Evolutionary conservation across 176 grass and related monocot genomes (phyloP).

Genomic region (Triticum monococcum): DNA sequence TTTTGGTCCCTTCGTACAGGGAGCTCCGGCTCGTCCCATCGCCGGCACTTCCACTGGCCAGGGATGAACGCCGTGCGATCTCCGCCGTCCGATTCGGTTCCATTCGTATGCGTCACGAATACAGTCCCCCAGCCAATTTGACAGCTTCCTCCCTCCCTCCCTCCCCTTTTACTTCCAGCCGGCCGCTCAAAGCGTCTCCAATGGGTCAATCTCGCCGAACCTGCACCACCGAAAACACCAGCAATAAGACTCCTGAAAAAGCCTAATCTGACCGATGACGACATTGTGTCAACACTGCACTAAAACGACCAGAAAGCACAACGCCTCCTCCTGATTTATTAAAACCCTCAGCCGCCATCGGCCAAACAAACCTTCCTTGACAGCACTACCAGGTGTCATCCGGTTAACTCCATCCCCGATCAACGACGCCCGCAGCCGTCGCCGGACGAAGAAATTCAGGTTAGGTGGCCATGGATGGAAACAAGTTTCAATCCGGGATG

Average conservation of each 20-base stretch:
- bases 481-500: background rate
- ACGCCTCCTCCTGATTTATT: too few relatives aligned
- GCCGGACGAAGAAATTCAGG: background rate
- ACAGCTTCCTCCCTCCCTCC: background rate
- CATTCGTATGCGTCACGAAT: too few relatives aligned
- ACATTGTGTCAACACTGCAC: conserved; percentile 22
- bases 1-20: conserved; percentile 8
- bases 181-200: background rate
- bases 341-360: background rate
- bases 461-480: background rate
- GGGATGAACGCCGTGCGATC: background rate
- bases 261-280: conserved; percentile 21
- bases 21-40: background rate
- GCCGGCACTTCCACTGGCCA: background rate
- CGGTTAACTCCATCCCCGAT: background rate
- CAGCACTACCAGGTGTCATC: background rate
- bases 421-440: background rate
- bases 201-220: background rate
- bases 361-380: background rate
- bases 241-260: background rate
- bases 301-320: background rate
- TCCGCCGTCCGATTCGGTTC: background rate
- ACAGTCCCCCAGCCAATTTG: background rate
- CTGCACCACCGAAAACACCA: background rate
- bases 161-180: background rate